Base-by-base conservation (phyloP, 768 basidiomycete species). In the Panus rudis region DNA sequence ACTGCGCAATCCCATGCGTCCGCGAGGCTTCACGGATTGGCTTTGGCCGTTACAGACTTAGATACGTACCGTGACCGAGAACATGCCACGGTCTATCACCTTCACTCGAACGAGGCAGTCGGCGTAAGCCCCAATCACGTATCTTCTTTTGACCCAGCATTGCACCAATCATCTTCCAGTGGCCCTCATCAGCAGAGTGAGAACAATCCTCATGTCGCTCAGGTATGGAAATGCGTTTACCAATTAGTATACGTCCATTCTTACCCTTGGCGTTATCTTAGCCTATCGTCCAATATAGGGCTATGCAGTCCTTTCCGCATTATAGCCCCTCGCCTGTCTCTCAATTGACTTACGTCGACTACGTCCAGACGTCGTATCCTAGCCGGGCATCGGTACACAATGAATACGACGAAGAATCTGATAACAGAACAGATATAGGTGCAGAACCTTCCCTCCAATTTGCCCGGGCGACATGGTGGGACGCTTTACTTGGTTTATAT, bases 381-480 rank as follows among this genome's bases (percentile, higher is more conserved):
- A 14, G 7, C 33, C 6, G 28, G 28, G 28, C 10, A 35, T 17
- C n/a, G 16, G 8, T 35, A 35, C 33, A 17, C 16, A 37, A 42
- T 22, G 42, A 39, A 25, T 43, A 31, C 35, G 30, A 23, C n/a
- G 42, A 44, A 19, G 37, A 46, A 16, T 35, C 37, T 17, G 50
- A 48, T 19, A 41, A 40, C n/a, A 31, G 22, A 6, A 27, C 27
- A n/a, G 39, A 40, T 11, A 47, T 65, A 19, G 52, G 50, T 26
- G 40, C 64, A 35, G 75, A 79, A 48, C 85, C 85, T 6, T 81
- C 82, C 7, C 62, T 84, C 27, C 69, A 73, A 37, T 85, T 84
- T 59, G 66, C 70, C 14, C 81, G 83, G 39, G 78, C 82, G 64
- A 79, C 76, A 19, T 87, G 86, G 86, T 89, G 82, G 80, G 87